Evolutionary conservation across 176 grass and related monocot genomes (phyloP).

Genomic region (Oryza longistaminata): DNA sequence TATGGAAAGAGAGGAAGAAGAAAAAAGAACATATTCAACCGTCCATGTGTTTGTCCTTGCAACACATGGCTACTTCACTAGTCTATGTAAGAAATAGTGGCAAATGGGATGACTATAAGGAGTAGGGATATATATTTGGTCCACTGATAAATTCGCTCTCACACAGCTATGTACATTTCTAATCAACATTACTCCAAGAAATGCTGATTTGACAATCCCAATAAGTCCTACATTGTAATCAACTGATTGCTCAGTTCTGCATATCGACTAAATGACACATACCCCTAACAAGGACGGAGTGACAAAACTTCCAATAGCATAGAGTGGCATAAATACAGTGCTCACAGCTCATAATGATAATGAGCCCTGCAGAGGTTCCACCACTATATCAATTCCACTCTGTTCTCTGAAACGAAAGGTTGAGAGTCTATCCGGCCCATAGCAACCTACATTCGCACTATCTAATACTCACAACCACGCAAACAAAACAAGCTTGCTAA

Average conservation of each 20-base stretch:
- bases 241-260: not conserved
- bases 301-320: not conserved
- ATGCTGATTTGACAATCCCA: not conserved
- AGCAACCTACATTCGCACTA: not conserved
- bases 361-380: not conserved
- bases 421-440: not conserved
- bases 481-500: not conserved
- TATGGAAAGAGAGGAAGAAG: too few species aligned
- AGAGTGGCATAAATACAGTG: not conserved
- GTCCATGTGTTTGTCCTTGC: too few species aligned
- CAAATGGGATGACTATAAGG: not conserved
- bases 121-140: not conserved
- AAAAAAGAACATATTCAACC: too few species aligned
- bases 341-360: not conserved
- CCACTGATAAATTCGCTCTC: not conserved
- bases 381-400: not conserved
- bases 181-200: not conserved
- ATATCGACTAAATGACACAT: not conserved
- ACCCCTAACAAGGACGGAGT: not conserved
- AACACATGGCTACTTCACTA: too few species aligned
- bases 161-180: conserved; percentile 5
- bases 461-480: not conserved
- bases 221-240: not conserved
- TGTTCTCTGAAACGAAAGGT: not conserved
- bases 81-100: not conserved